Evolutionary conservation across 1,284 basidiomycete species (phyloP), one percentile per base, ranked within the genome.

Genomic region (Leccinum olivaceoglutinosum): DNA sequence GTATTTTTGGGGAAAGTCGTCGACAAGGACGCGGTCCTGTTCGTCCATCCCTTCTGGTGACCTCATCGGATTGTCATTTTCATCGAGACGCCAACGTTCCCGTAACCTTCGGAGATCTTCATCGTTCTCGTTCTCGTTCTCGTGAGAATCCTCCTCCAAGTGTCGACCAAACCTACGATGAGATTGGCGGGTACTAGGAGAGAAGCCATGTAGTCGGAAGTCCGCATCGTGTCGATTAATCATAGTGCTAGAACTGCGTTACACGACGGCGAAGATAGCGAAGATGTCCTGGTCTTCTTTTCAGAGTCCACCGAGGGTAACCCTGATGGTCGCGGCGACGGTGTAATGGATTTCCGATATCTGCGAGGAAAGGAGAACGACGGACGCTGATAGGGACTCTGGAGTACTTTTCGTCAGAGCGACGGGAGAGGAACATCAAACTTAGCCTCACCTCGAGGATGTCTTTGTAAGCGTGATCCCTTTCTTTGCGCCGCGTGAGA

Each of bases 391-490:
- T 88, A 90, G 2, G 84, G 76, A 67, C 85, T 85, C 88, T 90
- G 66, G 5, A 61, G 44, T 4, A 58, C 6, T 16, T 1, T 57
- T 44, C 29, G 21, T 68, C 57, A 65, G 61, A 58, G 61, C 29
- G 9, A 14, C 12, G 5, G 29, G 58, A 7, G n/a, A 38, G 25
- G 3, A 54, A 54, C 7, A 8, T 8, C 2, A 5, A 41, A 54
- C 32, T 64, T 3, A 53, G 25, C 76, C 82, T 74, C 70, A 92
- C 88, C 76, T 95, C 93, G 66, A 92, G 83, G 61, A 82, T 81
- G 71, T 96, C 94, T 69, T 96, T 94, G 89, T 93, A 96, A 54
- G 86, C 83, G 61, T 88, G 82, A 70, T 96, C 92, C 61, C 82
- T 79, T 66, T 91, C 92, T 73, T 89, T 90, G 73, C 87, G 86